These are phyloP conservation scores for Fusarium fujikuroi DNA, from an alignment of 2,329 filamentous ascomycete genomes.

Conservation along the genomic window DNA sequence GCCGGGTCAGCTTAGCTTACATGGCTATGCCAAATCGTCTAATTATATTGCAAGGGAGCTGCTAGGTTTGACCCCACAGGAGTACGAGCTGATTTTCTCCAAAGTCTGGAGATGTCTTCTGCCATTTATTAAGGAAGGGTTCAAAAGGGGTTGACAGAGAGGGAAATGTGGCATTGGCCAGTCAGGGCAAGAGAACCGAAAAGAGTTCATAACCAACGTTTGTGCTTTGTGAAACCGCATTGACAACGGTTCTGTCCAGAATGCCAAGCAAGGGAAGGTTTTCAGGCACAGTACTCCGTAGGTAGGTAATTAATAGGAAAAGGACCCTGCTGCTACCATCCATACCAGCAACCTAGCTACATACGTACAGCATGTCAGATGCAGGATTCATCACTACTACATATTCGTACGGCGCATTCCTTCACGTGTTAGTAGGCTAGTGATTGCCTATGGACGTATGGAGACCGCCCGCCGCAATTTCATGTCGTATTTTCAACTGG, in stretches of 20 bases:
- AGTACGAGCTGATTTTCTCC: conserved; percentile 16
- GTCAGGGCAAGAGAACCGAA: not conserved
- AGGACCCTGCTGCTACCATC: conserved; percentile 13
- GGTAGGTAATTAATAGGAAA: conserved; percentile 8
- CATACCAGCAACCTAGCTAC: not conserved
- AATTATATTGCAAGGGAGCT: conserved; percentile 29
- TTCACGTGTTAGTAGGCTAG: conserved; percentile 30
- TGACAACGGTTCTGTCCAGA: not conserved
- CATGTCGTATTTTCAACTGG: conserved; percentile 17
- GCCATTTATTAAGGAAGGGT: not conserved
- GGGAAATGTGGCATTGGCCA: not conserved
- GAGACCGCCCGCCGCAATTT: conserved; percentile 25
- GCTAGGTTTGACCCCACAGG: conserved; percentile 23
- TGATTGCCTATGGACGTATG: not conserved
- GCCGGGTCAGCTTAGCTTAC: conserved; percentile 29
- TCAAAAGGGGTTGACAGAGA: not conserved
- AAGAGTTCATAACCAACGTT: not conserved
- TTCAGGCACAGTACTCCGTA: not conserved
- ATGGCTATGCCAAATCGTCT: conserved; percentile 31
- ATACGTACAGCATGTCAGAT: conserved; percentile 16
- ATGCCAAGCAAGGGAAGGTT: conserved; percentile 37
- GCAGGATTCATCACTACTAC: not conserved
- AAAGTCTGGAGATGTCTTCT: not conserved
- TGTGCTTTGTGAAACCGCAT: not conserved
- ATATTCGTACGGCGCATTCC: conserved; percentile 26